A percentile compares a stretch with the other conserved stretches of the same genome.
These are phyloP conservation scores for Aspergillus puulaauensis DNA, from an alignment of 2,329 filamentous ascomycete species.

Conservation along the genomic window DNA sequence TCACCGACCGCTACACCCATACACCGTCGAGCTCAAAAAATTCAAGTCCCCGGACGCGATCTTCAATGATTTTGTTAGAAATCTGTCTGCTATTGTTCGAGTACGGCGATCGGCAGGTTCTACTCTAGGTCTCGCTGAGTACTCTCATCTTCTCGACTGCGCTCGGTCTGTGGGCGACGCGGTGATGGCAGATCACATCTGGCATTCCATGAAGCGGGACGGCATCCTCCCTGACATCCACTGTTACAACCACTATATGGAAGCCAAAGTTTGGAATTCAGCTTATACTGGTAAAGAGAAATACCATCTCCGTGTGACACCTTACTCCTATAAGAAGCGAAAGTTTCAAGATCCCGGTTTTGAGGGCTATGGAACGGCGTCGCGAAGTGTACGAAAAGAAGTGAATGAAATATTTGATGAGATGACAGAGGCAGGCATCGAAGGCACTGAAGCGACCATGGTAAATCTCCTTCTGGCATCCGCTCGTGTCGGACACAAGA, in stretches of 20 bases:
- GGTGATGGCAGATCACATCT: slow-evolving; percentile 45
- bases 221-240: slow-evolving; percentile 45
- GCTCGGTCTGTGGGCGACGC: slow-evolving; percentile 50
- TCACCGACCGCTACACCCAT: slow-evolving; percentile 51
- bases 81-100: slow-evolving; percentile 38
- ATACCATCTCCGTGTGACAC: slow-evolving; percentile 39
- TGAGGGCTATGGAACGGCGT: slow-evolving; percentile 31
- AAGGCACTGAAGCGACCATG: slow-evolving; percentile 54
- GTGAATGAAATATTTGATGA: slow-evolving; percentile 45
- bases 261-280: slow-evolving; percentile 49
- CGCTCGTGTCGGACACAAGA: slow-evolving; percentile 52
- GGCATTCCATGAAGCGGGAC: slow-evolving; percentile 45
- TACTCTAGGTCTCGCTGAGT: slow-evolving; percentile 47
- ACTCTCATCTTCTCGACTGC: slow-evolving; percentile 53
- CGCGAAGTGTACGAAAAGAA: slow-evolving; percentile 33
- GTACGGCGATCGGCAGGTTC: slow-evolving; percentile 38
- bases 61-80: slow-evolving; percentile 40
- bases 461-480: slow-evolving; percentile 54
- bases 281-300: slow-evolving; percentile 40
- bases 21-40: slow-evolving; percentile 44
- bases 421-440: slow-evolving; percentile 47
- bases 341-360: slow-evolving; percentile 21
- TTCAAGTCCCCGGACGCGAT: slow-evolving; percentile 38
- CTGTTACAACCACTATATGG: slow-evolving; percentile 59
- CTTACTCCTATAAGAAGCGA: slow-evolving; percentile 31